phyloP scores from a whole-genome alignment of 345 rosid genomes.

The Bretschneidera sinensis region DNA sequence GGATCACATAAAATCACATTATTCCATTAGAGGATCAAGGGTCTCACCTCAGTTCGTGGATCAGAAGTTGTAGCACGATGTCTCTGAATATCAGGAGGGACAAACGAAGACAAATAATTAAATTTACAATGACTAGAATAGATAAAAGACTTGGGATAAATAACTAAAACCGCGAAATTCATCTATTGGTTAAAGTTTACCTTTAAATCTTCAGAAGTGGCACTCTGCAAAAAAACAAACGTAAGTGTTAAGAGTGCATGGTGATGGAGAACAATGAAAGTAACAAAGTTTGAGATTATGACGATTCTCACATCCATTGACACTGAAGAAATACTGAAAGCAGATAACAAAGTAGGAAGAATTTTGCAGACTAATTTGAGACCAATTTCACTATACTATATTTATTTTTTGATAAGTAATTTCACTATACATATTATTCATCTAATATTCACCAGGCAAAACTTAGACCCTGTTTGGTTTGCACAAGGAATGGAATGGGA shows the following conservation, averaged over 20 bases:
- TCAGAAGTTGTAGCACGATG: constrained; percentile 32
- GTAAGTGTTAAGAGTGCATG: background rate
- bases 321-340: background rate
- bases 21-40: background rate
- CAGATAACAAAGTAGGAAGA: no score
- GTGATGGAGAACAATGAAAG: no score
- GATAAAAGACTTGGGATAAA: constrained; percentile 2
- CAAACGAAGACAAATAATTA: constrained; percentile 5
- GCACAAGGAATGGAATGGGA: no score
- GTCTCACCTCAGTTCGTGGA: constrained; percentile 62
- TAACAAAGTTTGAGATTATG: no score
- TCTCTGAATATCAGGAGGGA: constrained; percentile 26
- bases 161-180: background rate
- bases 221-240: constrained; percentile 13
- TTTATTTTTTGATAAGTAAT: no score
- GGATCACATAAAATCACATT: no score
- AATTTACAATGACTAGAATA: background rate
- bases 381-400: no score
- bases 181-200: constrained; percentile 2
- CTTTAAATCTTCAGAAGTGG: constrained; percentile 17
- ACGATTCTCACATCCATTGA: no score
- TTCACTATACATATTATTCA: no score
- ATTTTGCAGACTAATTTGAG: no score
- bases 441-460: no score
- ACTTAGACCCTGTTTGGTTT: no score